Evolutionary conservation across 106 monocot genomes (phyloP).

Genomic region (Dendrobium officinale): DNA sequence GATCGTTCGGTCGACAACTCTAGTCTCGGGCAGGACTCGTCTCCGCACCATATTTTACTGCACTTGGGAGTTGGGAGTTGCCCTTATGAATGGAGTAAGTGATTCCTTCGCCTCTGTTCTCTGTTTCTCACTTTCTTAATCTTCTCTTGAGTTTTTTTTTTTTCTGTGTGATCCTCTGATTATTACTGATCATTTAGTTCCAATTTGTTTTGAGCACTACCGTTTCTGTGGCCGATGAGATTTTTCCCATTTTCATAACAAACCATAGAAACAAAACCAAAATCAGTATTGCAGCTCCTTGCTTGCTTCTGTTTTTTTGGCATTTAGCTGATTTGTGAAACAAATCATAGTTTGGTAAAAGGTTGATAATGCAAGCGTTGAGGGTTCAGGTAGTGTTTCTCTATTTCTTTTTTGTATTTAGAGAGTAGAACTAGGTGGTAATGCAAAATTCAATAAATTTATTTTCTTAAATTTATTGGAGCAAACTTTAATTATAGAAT

Average conservation of each 20-base stretch:
- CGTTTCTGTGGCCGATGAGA: neutral
- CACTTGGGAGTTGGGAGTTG: neutral
- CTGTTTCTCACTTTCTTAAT: too few species aligned
- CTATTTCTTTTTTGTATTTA: neutral
- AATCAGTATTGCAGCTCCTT: neutral
- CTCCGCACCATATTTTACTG: slow-evolving; percentile 8
- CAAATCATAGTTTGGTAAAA: neutral
- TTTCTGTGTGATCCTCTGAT: neutral
- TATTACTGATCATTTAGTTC: too few species aligned
- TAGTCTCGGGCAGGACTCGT: neutral
- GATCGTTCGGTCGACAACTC: too few species aligned
- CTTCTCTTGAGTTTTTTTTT: neutral
- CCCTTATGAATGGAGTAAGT: neutral
- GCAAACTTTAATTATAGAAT: too few species aligned
- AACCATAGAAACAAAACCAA: neutral
- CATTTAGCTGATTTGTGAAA: neutral
- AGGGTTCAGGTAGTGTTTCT: neutral
- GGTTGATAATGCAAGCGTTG: neutral
- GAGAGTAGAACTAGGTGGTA: neutral
- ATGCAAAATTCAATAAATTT: too few species aligned
- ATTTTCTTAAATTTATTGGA: too few species aligned
- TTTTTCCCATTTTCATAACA: neutral
- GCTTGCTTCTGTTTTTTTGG: too few species aligned
- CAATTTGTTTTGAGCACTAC: too few species aligned
- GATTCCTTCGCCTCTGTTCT: neutral